Conservation (phyloP, 2,329 filamentous ascomycete genomes). For the Ophiostoma piceae region DNA sequence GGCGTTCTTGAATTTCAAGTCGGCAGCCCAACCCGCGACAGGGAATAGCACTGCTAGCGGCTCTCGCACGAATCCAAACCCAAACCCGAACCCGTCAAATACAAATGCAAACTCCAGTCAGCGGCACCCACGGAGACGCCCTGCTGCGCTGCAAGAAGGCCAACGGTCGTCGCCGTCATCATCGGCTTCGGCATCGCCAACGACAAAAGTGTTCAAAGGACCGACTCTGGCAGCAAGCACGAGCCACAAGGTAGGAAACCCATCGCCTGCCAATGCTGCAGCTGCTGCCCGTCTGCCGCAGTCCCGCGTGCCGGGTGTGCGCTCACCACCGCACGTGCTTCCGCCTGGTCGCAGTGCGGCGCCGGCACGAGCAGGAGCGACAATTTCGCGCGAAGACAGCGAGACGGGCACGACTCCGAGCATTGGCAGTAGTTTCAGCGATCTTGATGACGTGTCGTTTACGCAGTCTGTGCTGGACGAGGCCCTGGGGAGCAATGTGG, state of each 20-base stretch:
- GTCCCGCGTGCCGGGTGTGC: conserved; percentile 29
- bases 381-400: conserved; percentile 52
- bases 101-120: neutral
- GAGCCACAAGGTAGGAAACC: conserved; percentile 20
- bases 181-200: conserved; percentile 25
- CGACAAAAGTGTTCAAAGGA: conserved; percentile 15
- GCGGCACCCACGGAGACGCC: neutral
- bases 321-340: conserved; percentile 52
- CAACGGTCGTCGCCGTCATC: conserved; percentile 17
- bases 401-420: conserved; percentile 61
- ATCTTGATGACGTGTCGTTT: conserved; percentile 54
- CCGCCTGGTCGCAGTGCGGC: conserved; percentile 46
- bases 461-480: conserved; percentile 29
- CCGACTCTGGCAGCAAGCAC: conserved; percentile 4
- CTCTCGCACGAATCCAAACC: neutral
- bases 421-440: conserved; percentile 82
- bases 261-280: conserved; percentile 31
- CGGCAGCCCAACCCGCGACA: conserved; percentile 11
- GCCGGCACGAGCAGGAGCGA: conserved; percentile 30
- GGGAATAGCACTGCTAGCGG: conserved; percentile 18
- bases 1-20: conserved; percentile 48
- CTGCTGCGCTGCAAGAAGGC: neutral
- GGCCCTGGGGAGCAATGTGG: conserved; percentile 27
- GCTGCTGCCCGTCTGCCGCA: conserved; percentile 22
- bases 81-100: neutral